Evolutionary conservation across 108 stramenopile species (phyloP).

Genomic region (Fistulifera pelliculosa): DNA sequence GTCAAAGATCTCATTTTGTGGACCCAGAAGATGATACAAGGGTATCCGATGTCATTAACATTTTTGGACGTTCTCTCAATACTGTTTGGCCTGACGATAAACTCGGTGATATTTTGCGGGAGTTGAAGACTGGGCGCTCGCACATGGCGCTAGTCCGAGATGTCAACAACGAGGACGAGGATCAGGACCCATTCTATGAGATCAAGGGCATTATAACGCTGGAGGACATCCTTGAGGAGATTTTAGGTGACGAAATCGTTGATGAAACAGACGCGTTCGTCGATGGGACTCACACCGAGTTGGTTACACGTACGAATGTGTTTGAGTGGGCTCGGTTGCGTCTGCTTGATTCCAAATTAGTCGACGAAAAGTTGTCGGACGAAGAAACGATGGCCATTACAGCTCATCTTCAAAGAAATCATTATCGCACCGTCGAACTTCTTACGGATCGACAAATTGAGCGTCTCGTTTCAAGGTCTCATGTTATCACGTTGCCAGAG

Average conservation of each 20-base stretch:
- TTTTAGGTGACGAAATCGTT: slow-evolving; percentile 94
- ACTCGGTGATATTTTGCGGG: slow-evolving; percentile 83
- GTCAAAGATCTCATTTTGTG: slow-evolving; percentile 98
- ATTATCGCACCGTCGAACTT: slow-evolving; percentile 40
- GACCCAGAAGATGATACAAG: slow-evolving; percentile 89
- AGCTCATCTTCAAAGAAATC: slow-evolving; percentile 74
- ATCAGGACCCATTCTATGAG: slow-evolving; percentile 83
- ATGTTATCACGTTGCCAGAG: slow-evolving; percentile 49
- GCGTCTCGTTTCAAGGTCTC: slow-evolving; percentile 46
- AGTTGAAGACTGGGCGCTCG: slow-evolving; percentile 78
- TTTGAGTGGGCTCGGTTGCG: slow-evolving; percentile 71
- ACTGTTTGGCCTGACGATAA: slow-evolving; percentile 82
- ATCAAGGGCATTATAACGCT: slow-evolving; percentile 96
- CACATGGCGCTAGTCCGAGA: slow-evolving; percentile 95
- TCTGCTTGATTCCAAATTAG: slow-evolving; percentile 74
- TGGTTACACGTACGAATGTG: slow-evolving; percentile 35
- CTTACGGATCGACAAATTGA: slow-evolving; percentile 59
- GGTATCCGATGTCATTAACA: slow-evolving; percentile 82
- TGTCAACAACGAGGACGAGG: slow-evolving; percentile 71
- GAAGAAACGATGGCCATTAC: slow-evolving; percentile 57
- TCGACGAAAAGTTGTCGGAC: slow-evolving; percentile 62
- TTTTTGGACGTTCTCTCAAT: slow-evolving; percentile 86
- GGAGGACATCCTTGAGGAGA: slow-evolving; percentile 93
- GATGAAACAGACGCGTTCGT: slow-evolving; percentile 94
- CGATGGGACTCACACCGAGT: slow-evolving; percentile 49